Conservation (phyloP, 371 early-diverging fungal species). For the Blakeslea trispora region DNA sequence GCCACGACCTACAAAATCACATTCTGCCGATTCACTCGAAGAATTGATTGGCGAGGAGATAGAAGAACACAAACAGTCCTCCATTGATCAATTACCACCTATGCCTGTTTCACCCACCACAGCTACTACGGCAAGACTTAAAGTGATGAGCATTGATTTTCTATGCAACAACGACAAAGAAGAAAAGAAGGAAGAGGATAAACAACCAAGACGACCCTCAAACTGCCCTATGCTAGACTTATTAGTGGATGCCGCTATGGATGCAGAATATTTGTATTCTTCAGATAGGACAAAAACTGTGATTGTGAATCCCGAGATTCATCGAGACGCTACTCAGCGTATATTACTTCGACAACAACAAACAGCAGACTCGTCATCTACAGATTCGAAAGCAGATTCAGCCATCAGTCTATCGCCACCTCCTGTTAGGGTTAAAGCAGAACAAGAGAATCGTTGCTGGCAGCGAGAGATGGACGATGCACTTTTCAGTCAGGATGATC, state of each 20-base stretch:
- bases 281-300: constrained; percentile 1
- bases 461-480: constrained; percentile 20
- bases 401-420: constrained; percentile 43
- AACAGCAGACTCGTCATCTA: constrained; percentile 9
- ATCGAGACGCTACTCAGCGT: constrained; percentile 15
- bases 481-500: constrained; percentile 5
- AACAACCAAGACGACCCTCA: constrained; percentile 10
- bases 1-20: not conserved
- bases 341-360: constrained; percentile 12
- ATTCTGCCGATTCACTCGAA: constrained; percentile 15
- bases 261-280: constrained; percentile 30
- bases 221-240: constrained; percentile 36
- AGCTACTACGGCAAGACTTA: constrained; percentile 12
- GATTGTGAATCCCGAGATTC: constrained; percentile 17
- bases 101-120: constrained; percentile 4
- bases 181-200: not conserved
- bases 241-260: constrained; percentile 42
- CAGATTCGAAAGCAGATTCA: constrained; percentile 41
- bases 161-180: constrained; percentile 31
- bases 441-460: constrained; percentile 15
- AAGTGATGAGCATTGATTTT: constrained; percentile 51
- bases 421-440: constrained; percentile 10
- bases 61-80: not conserved
- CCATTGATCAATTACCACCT: constrained; percentile 2
- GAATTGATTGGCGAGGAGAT: constrained; percentile 21